Base-by-base conservation (phyloP, 176 grass and related monocot genomes). In the Oryza meyeriana region DNA sequence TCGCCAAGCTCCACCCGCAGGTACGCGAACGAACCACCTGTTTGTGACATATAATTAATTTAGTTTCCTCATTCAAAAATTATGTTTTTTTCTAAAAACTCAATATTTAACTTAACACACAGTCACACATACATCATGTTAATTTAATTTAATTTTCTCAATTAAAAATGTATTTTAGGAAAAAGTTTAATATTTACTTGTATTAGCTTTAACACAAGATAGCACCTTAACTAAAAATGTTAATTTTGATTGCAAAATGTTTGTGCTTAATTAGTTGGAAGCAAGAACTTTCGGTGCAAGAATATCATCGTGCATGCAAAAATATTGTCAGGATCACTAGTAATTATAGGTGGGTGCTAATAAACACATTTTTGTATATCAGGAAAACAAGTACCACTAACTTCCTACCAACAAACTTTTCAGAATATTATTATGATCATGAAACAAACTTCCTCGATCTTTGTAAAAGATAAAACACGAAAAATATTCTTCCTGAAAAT, bases 11-110 rank as follows among this genome's bases (percentile, higher is more conserved):
- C 93, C 73, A 94, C 89, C 3, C 93, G 87, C 1, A 94, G 82
- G 58, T 94, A 94, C 1, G 93, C 87, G 79, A 94, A 94, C 4
- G 93, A 94, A 3, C 89, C 93, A 45, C 92, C 92, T 94, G 50
- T 9, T 20, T 20, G 47, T 6, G 5, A 52, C 47, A 50, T 4
- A 52, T 47, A 47, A 47, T 14, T 8, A 36, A 36, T 7, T 39
- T 39, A 39, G 5, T 36, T 36, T 36, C 2, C 35, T 36, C 4
- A 6, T 5, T 5, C 6, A 6, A 5, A 36, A 36, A 36, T 33
- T 33, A 2, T 36, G 5, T 36, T 36, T 36, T 40, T 36, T 10
- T 20, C 12, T n/a, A 77, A 61, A 31, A 14, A 12, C 2, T 16
- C 12, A 4, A 47, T 47, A 16, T 47, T 47, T 47, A 48, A n/a